Base-by-base conservation (phyloP, 1,284 basidiomycete genomes). In the Ceratobasidium sp. region DNA sequence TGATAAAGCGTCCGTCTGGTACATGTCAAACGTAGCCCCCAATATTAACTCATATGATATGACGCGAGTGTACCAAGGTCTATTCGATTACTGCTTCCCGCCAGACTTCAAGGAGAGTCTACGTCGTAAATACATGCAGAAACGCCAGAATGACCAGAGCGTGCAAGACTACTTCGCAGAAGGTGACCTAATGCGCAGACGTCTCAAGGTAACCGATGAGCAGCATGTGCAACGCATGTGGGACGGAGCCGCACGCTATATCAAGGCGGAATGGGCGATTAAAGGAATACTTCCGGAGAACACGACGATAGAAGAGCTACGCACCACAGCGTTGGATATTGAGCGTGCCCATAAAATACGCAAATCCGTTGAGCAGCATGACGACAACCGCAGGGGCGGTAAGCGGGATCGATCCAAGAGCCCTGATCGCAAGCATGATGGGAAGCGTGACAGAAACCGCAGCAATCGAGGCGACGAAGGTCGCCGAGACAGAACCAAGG, bases 81-180 rank as follows among this genome's bases (percentile, higher is more conserved):
- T 86, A 2, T 86, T 83, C 73, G 80, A 85, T 73, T 82, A 83
- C 72, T 85, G 84, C 61, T 86, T 86, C 78, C 83, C 83, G 0
- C 63, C 80, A 0, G 78, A 83, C 43, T 85, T 81, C 73, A 76
- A 80, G 1, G 47, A 76, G 0, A 70, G 77, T 30, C 75, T 78
- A 70, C 59, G 76, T 0, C 64, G 75, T 5, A 62, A 76, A 47
- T 74, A 80, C 9, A 16, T 57, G 0, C 46, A 64, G 0, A 59
- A 54, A 14, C 1, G 30, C 0, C 80, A 81, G 58, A 43, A 73
- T 0, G 54, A 57, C 0, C 63, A 72, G 5, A 62, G 30, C 0
- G 77, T 80, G 0, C 72, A 71, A 0, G 77, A 78, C 3, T 84
- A 80, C 63, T 18, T 44, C n/a, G 38, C 46, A 5, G 32, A 71